phyloP scores from a whole-genome alignment of 768 basidiomycete genomes.

The Rhizopogon salebrosus region DNA sequence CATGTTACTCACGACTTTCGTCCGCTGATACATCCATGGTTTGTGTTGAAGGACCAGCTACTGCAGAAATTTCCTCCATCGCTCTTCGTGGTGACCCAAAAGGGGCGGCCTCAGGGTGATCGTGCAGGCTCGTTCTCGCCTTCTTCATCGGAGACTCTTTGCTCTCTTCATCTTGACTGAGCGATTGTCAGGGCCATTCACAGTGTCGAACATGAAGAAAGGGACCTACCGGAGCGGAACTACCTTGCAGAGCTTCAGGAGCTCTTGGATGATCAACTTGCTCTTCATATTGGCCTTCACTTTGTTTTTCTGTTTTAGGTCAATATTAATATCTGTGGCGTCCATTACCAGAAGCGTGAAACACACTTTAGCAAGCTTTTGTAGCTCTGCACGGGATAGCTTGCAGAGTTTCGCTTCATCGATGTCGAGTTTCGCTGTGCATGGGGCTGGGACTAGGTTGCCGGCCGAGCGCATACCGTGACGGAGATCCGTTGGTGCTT shows the following conservation, averaged over 20 bases:
- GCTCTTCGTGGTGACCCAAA: not conserved
- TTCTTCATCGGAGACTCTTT: slow-evolving; percentile 13
- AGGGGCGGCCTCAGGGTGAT: not conserved
- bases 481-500: not conserved
- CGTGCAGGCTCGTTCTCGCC: not conserved
- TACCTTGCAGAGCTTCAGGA: slow-evolving; percentile 6
- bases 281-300: slow-evolving; percentile 23
- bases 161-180: slow-evolving; percentile 8
- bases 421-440: not conserved
- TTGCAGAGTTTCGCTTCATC: slow-evolving; percentile 17
- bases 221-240: not conserved
- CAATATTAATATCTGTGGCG: not conserved
- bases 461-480: not conserved
- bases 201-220: slow-evolving; percentile 2
- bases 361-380: slow-evolving; percentile 22
- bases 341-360: not conserved
- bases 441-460: not conserved
- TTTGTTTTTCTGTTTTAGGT: slow-evolving; percentile 11
- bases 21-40: slow-evolving; percentile 9
- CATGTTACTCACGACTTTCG: slow-evolving; percentile 19
- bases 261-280: slow-evolving; percentile 19
- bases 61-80: not conserved
- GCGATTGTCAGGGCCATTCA: slow-evolving; percentile 5
- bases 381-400: slow-evolving; percentile 18
- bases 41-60: slow-evolving; percentile 3